Conservation (phyloP, 371 early-diverging fungal genomes). For the Mucor circinelloides region DNA sequence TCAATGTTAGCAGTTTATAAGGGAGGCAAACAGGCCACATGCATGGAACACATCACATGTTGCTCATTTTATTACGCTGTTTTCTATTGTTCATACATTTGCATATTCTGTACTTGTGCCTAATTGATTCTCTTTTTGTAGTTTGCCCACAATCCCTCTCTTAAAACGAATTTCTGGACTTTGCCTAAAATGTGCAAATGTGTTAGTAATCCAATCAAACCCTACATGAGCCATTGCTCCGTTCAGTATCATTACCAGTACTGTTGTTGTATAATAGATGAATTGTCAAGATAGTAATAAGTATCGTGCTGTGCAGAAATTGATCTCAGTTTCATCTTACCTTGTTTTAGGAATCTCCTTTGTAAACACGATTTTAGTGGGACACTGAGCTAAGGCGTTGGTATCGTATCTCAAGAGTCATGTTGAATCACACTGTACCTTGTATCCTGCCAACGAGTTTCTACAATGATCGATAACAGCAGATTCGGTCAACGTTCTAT, state of each 20-base stretch:
- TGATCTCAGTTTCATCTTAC: conserved; percentile 1
- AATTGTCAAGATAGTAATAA: background rate
- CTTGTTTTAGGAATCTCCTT: conserved; percentile 42
- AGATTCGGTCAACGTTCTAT: conserved; percentile 27
- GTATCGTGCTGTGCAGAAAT: background rate
- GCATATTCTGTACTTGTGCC: background rate
- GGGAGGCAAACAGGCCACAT: background rate
- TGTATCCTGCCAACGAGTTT: conserved; percentile 53
- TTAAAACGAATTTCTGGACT: conserved; percentile 37
- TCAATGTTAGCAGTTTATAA: background rate
- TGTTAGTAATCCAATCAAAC: background rate
- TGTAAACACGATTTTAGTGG: conserved; percentile 31
- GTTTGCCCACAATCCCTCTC: conserved; percentile 26
- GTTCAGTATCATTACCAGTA: conserved; percentile 26
- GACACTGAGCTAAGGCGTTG: conserved; percentile 24
- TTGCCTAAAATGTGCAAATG: conserved; percentile 26
- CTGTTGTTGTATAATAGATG: conserved; percentile 1
- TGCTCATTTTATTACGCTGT: background rate
- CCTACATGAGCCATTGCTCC: background rate
- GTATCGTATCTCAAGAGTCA: no score
- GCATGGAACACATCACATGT: background rate
- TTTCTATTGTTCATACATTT: background rate
- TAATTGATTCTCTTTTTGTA: conserved; percentile 28
- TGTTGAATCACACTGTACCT: conserved; percentile 22
- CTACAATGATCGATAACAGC: conserved; percentile 51